Evolutionary conservation across 441 rosid genomes (phyloP), one percentile per base, ranked within the genome.

Genomic region (Brassica balearica): DNA sequence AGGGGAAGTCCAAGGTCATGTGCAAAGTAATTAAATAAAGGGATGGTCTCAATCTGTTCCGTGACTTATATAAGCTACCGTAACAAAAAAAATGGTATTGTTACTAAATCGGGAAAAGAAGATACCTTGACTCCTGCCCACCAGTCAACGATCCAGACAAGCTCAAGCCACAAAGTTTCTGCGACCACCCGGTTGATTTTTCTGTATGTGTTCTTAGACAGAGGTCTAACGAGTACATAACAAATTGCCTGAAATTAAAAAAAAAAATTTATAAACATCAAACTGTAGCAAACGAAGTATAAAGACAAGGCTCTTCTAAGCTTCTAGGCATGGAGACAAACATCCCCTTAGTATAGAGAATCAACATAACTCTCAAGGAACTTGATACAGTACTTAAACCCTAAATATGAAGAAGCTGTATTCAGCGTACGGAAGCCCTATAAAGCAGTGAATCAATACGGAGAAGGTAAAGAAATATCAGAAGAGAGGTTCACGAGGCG

Each of bases 121-220:
- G 29, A 20, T 79, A 91, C 95, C 93, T 89, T 86, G 2, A 91
- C 90, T 77, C 90, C 92, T 2, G 93, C 95, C 93, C 91, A 91
- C 95, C 95, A 91, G 83, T 91, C 93, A 43, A 89, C 80, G 2
- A 91, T 75, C 95, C 95, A 91, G 23, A 91, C 84, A 36, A 91
- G 91, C 78, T 91, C 88, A 80, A 91, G 64, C 95, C 95, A 91
- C 84, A 91, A 77, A 81, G 89, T 83, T 79, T 91, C 95, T 20
- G 91, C 93, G 64, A 89, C 72, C 63, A 85, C 76, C 72, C 88
- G 86, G 82, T 91, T 89, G 82, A 91, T 88, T 76, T 87, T 86
- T 74, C 95, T 84, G 73, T 91, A 89, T 1, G 84, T 79, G 80
- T 65, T 91, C 87, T 91, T 87, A 38, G 91, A 91, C 76, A 91